phyloP scores from a whole-genome alignment of 2,329 filamentous ascomycete genomes.

The Macrophomina tecta region DNA sequence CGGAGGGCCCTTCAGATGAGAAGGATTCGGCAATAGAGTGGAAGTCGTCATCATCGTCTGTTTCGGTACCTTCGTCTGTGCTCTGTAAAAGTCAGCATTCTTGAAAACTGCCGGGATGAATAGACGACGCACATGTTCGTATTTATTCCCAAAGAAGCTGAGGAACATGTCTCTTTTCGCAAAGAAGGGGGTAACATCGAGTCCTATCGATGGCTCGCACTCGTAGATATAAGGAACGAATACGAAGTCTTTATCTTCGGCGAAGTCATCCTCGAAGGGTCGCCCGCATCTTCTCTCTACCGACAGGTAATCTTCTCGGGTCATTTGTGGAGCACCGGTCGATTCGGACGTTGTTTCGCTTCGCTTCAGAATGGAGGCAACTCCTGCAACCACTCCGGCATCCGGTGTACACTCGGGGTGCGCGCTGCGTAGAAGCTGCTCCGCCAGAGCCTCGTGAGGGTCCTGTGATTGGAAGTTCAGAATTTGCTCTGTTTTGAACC shows the following conservation, averaged over 20 bases:
- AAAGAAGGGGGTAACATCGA: not conserved
- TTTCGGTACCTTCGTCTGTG: too few species aligned
- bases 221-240: not conserved
- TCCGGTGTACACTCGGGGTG: not conserved
- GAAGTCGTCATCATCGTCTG: too few species aligned
- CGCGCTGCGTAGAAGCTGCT: not conserved
- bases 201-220: not conserved
- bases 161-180: not conserved
- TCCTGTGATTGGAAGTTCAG: not conserved
- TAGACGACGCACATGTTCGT: too few species aligned
- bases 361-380: not conserved
- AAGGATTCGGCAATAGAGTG: too few species aligned
- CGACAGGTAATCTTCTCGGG: not conserved
- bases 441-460: not conserved
- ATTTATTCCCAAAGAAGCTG: not conserved
- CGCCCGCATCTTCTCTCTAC: slow-evolving; percentile 1
- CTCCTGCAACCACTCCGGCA: not conserved
- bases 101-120: too few species aligned
- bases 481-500: not conserved
- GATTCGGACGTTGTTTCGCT: not conserved
- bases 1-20: too few species aligned
- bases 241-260: not conserved
- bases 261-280: slow-evolving; percentile 4
- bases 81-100: not conserved
- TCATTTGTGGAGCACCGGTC: too few species aligned